A percentile compares a stretch with the other conserved stretches of the same genome.
Conservation (phyloP, 78 protist genomes). For the Cyanophora paradoxa region DNA sequence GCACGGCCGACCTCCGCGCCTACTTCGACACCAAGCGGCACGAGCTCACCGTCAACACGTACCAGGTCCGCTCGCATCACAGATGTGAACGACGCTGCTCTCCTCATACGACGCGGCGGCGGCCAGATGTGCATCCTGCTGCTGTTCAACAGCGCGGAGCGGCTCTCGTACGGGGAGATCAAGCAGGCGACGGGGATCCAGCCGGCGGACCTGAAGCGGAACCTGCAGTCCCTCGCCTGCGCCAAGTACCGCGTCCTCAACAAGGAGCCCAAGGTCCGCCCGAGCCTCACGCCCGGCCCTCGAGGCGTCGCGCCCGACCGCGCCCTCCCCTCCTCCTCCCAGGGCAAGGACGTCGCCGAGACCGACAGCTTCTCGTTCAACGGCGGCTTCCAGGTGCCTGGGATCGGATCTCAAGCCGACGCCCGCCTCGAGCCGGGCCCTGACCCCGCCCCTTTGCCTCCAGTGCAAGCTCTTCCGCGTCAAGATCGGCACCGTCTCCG, state of each 20-base stretch:
- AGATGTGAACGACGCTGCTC: no score
- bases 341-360: neutral
- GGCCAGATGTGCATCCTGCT: slow-evolving; percentile 69
- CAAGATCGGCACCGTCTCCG: slow-evolving; percentile 17
- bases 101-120: no score
- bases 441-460: no score
- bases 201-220: slow-evolving; percentile 15
- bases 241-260: slow-evolving; percentile 7
- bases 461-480: no score
- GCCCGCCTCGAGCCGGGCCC: no score
- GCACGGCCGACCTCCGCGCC: slow-evolving; percentile 78
- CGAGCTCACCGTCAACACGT: neutral
- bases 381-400: neutral
- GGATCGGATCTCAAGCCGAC: no score
- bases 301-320: no score
- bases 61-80: no score
- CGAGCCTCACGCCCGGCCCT: slow-evolving; percentile 12
- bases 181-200: slow-evolving; percentile 32
- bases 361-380: neutral
- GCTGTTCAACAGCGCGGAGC: slow-evolving; percentile 44
- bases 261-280: slow-evolving; percentile 26
- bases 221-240: slow-evolving; percentile 28
- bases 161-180: slow-evolving; percentile 14
- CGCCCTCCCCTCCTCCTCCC: neutral
- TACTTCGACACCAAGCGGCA: slow-evolving; percentile 37